These are phyloP conservation scores for Camellia oleifera DNA, from an alignment of 179 eudicot genomes.

Conservation along the genomic window DNA sequence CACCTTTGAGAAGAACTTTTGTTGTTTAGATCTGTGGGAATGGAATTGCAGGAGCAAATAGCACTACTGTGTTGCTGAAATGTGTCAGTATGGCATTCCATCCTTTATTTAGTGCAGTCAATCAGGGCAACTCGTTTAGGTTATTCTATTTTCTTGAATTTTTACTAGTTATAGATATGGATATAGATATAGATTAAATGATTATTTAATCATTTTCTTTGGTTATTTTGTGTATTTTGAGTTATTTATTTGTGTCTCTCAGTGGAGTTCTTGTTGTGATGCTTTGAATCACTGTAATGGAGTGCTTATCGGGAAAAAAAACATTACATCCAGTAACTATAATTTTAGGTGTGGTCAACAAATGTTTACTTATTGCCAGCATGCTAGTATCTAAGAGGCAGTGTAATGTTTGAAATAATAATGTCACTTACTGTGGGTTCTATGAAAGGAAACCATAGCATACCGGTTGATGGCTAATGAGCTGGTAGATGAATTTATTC, in stretches of 20 bases:
- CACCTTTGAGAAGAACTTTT: too few species aligned
- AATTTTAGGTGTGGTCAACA: neutral
- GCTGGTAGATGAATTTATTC: neutral
- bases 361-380: neutral
- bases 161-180: too few species aligned
- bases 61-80: neutral
- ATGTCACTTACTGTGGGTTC: neutral
- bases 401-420: neutral
- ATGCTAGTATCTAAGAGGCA: neutral
- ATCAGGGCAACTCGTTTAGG: neutral
- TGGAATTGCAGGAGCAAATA: too few species aligned
- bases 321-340: neutral
- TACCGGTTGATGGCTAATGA: neutral
- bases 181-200: neutral
- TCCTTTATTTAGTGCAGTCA: neutral
- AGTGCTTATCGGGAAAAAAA: too few species aligned
- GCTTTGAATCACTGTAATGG: neutral
- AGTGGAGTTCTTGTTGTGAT: neutral
- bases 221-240: neutral
- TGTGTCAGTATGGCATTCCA: neutral
- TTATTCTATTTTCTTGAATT: neutral
- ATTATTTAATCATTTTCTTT: neutral
- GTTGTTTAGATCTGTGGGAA: too few species aligned
- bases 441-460: neutral
- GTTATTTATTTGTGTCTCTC: neutral